phyloP scores from a whole-genome alignment of 371 early-diverging fungal species.

The Mortierella sp. region DNA sequence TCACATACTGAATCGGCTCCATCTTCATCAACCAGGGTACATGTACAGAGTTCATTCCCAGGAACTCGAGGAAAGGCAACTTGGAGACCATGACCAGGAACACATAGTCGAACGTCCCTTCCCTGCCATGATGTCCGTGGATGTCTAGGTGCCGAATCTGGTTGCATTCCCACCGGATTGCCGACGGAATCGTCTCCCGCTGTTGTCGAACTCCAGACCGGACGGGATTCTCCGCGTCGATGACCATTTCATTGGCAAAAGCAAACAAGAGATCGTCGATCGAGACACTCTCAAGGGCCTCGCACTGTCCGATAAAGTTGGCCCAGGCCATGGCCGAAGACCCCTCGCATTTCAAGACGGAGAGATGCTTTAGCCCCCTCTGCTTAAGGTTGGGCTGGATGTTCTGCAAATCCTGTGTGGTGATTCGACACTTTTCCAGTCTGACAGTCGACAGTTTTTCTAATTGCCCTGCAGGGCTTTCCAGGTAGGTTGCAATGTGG shows the following conservation, averaged over 20 bases:
- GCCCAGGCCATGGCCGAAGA: constrained; percentile 15
- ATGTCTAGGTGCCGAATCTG: constrained; percentile 33
- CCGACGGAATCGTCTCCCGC: background rate
- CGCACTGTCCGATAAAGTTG: constrained; percentile 24
- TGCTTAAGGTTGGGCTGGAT: constrained; percentile 15
- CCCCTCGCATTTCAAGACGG: constrained; percentile 7
- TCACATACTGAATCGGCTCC: constrained; percentile 19
- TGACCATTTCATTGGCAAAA: background rate
- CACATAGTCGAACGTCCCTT: constrained; percentile 19
- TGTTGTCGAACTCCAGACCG: background rate
- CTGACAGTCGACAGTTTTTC: background rate
- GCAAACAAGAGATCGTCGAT: constrained; percentile 12
- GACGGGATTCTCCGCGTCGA: background rate
- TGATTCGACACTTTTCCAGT: constrained; percentile 6
- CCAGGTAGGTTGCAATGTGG: background rate
- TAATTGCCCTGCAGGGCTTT: background rate
- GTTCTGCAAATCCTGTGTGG: background rate
- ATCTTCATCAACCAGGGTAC: constrained; percentile 29
- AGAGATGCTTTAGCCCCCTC: constrained; percentile 17
- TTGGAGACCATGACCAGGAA: constrained; percentile 28
- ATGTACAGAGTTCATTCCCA: constrained; percentile 18
- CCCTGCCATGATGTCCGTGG: background rate
- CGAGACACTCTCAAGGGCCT: constrained; percentile 20
- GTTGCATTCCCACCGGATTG: constrained; percentile 29
- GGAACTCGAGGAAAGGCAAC: constrained; percentile 22